phyloP scores from a whole-genome alignment of 306 rosid species.

The Senna tora region DNA sequence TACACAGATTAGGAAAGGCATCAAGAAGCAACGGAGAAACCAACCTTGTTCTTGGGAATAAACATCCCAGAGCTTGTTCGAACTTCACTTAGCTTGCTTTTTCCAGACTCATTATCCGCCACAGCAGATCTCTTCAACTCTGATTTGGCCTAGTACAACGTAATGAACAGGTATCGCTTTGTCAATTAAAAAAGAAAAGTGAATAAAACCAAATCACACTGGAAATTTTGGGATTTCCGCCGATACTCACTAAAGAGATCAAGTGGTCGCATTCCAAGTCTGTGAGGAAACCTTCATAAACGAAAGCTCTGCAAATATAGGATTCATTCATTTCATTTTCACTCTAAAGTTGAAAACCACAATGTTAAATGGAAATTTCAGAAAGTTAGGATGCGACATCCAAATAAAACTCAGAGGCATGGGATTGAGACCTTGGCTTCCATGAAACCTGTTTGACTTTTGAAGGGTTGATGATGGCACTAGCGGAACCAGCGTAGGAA shows the following conservation, averaged over 20 bases:
- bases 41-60: constrained; percentile 84
- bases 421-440: constrained; percentile 76
- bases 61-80: constrained; percentile 98
- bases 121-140: constrained; percentile 97
- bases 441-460: constrained; percentile 91
- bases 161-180: neutral
- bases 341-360: neutral
- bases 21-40: neutral
- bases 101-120: constrained; percentile 77
- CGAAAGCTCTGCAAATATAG: constrained; percentile 74
- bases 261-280: constrained; percentile 91
- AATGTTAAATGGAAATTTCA: neutral
- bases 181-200: neutral
- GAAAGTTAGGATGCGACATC: neutral
- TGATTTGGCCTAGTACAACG: constrained; percentile 69
- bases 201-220: neutral
- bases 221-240: neutral
- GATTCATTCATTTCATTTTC: constrained; percentile 16
- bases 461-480: constrained; percentile 82
- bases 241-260: constrained; percentile 80
- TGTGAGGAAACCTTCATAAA: constrained; percentile 85
- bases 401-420: neutral
- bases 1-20: neutral
- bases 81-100: constrained; percentile 76
- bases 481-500: constrained; percentile 80